A percentile compares a stretch with the other conserved stretches of the same genome.
Conservation (phyloP, 345 rosid species). For the Lepidium africanum region DNA sequence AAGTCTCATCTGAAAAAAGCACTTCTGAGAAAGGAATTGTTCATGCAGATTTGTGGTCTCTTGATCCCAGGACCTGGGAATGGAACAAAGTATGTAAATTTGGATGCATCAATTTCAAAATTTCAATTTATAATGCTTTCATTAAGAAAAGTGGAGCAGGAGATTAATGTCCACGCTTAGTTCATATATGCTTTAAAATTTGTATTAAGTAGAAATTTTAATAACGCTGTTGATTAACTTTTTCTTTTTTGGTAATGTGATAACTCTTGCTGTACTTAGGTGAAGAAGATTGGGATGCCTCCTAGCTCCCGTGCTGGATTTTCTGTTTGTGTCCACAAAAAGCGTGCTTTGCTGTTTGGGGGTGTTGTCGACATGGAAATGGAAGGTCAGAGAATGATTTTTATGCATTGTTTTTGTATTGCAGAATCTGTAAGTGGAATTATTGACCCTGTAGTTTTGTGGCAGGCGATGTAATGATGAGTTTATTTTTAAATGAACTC, state of each 20-base stretch:
- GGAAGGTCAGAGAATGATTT: conserved; percentile 44
- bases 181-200: neutral
- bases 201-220: neutral
- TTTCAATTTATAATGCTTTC: neutral
- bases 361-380: conserved; percentile 97
- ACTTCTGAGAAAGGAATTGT: conserved; percentile 80
- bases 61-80: conserved; percentile 98
- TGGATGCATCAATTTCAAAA: neutral
- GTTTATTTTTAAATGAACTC: conserved; percentile 91
- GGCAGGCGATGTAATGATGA: conserved; percentile 90
- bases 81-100: conserved; percentile 79
- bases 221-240: neutral
- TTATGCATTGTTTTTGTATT: neutral
- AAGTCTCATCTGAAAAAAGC: conserved; percentile 72
- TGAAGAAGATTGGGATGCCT: conserved; percentile 94
- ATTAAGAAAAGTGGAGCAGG: neutral
- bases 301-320: conserved; percentile 95
- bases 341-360: conserved; percentile 88
- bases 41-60: conserved; percentile 94
- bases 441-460: conserved; percentile 6
- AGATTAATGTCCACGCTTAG: neutral
- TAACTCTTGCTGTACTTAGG: conserved; percentile 32
- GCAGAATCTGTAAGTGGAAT: neutral
- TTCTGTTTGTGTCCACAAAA: conserved; percentile 90
- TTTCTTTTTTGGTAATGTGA: neutral